Conservation (phyloP, 2,329 filamentous ascomycete species). For the Fusarium chlamydosporum region DNA sequence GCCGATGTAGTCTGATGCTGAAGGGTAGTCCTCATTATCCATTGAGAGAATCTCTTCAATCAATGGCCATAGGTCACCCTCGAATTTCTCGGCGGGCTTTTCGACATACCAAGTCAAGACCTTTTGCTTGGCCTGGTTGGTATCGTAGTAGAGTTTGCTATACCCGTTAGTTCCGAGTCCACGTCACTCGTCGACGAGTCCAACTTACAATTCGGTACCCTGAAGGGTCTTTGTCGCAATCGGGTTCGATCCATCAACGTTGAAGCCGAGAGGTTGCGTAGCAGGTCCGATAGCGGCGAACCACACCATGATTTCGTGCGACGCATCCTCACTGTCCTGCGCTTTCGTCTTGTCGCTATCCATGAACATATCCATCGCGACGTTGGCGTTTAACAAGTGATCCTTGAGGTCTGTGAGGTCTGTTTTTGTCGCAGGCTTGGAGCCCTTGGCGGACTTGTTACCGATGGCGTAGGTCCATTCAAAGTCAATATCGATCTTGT, state of each 20-base stretch:
- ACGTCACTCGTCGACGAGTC: background rate
- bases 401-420: constrained; percentile 54
- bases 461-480: constrained; percentile 66
- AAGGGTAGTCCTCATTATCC: constrained; percentile 56
- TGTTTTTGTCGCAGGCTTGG: constrained; percentile 56
- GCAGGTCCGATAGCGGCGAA: constrained; percentile 63
- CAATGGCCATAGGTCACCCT: constrained; percentile 63
- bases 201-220: constrained; percentile 60
- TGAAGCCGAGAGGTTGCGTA: constrained; percentile 63
- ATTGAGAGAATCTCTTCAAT: constrained; percentile 58
- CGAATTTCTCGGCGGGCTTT: constrained; percentile 57
- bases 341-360: constrained; percentile 61
- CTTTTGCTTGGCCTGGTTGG: constrained; percentile 59
- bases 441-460: constrained; percentile 59
- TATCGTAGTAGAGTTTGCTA: constrained; percentile 59
- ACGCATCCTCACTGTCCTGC: constrained; percentile 58
- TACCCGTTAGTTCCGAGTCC: constrained; percentile 11
- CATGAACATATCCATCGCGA: constrained; percentile 72
- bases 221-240: constrained; percentile 57
- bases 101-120: constrained; percentile 66
- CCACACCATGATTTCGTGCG: constrained; percentile 71
- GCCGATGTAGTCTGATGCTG: constrained; percentile 62
- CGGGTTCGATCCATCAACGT: constrained; percentile 46
- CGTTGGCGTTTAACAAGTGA: constrained; percentile 65
- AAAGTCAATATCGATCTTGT: constrained; percentile 60